These are phyloP conservation scores for Trypanosoma scelopori DNA, from an alignment of 208 protist genomes.

Conservation along the genomic window DNA sequence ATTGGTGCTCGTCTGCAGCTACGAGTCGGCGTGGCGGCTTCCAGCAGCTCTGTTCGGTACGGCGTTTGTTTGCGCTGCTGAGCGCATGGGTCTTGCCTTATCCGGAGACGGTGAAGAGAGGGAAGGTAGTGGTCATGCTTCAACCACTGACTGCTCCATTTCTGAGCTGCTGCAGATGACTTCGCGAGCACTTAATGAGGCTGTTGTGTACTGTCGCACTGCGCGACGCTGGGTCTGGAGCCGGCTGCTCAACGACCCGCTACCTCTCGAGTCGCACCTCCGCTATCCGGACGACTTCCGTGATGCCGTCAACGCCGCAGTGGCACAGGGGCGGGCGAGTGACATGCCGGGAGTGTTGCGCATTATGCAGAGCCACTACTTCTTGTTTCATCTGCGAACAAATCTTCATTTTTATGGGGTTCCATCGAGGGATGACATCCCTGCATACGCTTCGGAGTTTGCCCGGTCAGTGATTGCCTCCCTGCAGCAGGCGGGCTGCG, in stretches of 20 bases:
- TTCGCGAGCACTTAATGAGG: slow-evolving; percentile 66
- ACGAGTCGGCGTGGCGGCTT: slow-evolving; percentile 78
- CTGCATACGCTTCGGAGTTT: slow-evolving; percentile 75
- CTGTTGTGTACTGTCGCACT: slow-evolving; percentile 61
- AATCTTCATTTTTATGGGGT: slow-evolving; percentile 85
- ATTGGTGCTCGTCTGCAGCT: slow-evolving; percentile 74
- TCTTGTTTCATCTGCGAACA: slow-evolving; percentile 70
- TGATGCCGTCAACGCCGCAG: slow-evolving; percentile 70
- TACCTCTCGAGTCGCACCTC: slow-evolving; percentile 79
- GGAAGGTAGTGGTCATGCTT: neutral
- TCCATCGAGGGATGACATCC: slow-evolving; percentile 57
- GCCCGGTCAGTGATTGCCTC: slow-evolving; percentile 51
- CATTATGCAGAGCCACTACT: slow-evolving; percentile 82
- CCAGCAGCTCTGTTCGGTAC: slow-evolving; percentile 70
- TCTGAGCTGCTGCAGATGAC: slow-evolving; percentile 79
- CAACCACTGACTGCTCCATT: slow-evolving; percentile 50
- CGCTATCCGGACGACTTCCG: slow-evolving; percentile 82
- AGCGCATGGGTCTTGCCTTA: slow-evolving; percentile 35
- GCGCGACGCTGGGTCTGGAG: slow-evolving; percentile 72
- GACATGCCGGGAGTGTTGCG: slow-evolving; percentile 69
- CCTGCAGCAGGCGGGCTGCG: slow-evolving; percentile 52
- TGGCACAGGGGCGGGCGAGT: slow-evolving; percentile 55
- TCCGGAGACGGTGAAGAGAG: neutral
- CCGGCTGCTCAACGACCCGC: slow-evolving; percentile 71
- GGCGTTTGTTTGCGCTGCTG: slow-evolving; percentile 69